phyloP scores from a whole-genome alignment of 1,284 basidiomycete genomes.

The Pseudozyma hubeiensis region DNA sequence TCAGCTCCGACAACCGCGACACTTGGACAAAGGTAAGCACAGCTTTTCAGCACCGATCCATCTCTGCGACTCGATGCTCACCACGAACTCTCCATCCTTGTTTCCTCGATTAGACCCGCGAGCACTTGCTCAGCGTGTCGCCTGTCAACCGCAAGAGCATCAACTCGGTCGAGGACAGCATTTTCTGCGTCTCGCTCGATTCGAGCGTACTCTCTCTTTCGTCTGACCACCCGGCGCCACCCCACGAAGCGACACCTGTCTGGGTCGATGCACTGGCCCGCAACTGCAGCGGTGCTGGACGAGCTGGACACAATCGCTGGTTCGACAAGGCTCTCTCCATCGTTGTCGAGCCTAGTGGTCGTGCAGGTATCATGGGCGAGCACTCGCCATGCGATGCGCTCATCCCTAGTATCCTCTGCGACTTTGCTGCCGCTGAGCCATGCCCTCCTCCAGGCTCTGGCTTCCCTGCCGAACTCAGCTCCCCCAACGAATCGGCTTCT shows the following conservation, averaged over 20 bases:
- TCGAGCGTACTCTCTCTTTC: slow-evolving; percentile 69
- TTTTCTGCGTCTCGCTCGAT: slow-evolving; percentile 79
- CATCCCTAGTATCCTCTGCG: slow-evolving; percentile 88
- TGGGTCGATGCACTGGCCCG: slow-evolving; percentile 83
- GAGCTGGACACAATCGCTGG: slow-evolving; percentile 84
- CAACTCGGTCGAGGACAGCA: slow-evolving; percentile 77
- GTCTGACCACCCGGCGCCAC: slow-evolving; percentile 58
- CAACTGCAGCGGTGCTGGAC: slow-evolving; percentile 78
- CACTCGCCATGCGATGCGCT: slow-evolving; percentile 92
- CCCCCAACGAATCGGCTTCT: slow-evolving; percentile 62
- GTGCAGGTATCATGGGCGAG: slow-evolving; percentile 89
- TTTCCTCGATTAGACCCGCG: slow-evolving; percentile 74
- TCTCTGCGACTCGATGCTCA: background rate
- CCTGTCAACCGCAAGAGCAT: slow-evolving; percentile 76
- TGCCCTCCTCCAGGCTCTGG: slow-evolving; percentile 46
- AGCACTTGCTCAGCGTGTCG: slow-evolving; percentile 78
- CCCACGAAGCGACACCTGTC: slow-evolving; percentile 74
- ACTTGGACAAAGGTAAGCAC: slow-evolving; percentile 80
- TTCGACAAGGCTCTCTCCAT: slow-evolving; percentile 90
- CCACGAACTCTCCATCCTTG: no score
- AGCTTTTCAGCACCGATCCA: background rate
- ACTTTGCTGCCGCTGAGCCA: slow-evolving; percentile 79
- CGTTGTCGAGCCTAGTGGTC: slow-evolving; percentile 85
- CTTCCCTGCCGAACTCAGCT: slow-evolving; percentile 51
- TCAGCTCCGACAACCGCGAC: slow-evolving; percentile 85